These are phyloP conservation scores for Fusarium begoniae DNA, from an alignment of 2,329 filamentous ascomycete genomes.

Conservation along the genomic window DNA sequence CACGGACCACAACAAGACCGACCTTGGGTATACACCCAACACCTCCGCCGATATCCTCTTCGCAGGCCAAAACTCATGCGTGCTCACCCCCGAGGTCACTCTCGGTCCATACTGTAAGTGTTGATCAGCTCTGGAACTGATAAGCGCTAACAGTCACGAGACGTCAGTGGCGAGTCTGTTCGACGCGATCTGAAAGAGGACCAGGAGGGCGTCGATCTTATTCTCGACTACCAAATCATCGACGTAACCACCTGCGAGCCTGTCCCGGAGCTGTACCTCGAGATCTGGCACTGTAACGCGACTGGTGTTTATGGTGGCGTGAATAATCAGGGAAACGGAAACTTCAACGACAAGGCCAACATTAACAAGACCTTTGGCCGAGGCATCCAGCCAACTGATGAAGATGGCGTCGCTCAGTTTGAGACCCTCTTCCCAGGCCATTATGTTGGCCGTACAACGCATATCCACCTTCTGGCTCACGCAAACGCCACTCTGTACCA, in stretches of 20 bases:
- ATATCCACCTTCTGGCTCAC: conserved; percentile 57
- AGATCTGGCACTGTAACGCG: conserved; percentile 58
- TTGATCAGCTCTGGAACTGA: accelerated
- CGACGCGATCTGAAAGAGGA: conserved; percentile 52
- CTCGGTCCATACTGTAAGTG: conserved; percentile 55
- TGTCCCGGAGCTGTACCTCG: conserved; percentile 52
- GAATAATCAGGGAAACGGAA: conserved; percentile 50
- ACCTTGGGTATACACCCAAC: conserved; percentile 44
- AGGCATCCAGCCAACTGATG: conserved; percentile 51
- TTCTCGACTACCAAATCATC: conserved; percentile 56
- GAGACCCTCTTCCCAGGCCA: conserved; percentile 56
- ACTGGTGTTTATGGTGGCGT: conserved; percentile 58
- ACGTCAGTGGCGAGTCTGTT: conserved; percentile 45
- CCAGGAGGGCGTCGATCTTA: conserved; percentile 51
- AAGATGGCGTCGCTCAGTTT: conserved; percentile 55
- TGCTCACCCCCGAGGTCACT: conserved; percentile 60
- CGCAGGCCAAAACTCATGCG: conserved; percentile 53
- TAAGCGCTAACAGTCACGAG: neutral
- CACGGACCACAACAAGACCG: conserved; percentile 50
- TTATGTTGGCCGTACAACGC: conserved; percentile 56
- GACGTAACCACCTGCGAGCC: conserved; percentile 55
- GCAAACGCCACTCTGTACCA: conserved; percentile 45
- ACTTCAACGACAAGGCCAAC: conserved; percentile 50
- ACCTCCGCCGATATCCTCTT: conserved; percentile 49
- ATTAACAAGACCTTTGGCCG: conserved; percentile 47